phyloP scores from a whole-genome alignment of 345 rosid genomes.

The Fremontodendron californicum region DNA sequence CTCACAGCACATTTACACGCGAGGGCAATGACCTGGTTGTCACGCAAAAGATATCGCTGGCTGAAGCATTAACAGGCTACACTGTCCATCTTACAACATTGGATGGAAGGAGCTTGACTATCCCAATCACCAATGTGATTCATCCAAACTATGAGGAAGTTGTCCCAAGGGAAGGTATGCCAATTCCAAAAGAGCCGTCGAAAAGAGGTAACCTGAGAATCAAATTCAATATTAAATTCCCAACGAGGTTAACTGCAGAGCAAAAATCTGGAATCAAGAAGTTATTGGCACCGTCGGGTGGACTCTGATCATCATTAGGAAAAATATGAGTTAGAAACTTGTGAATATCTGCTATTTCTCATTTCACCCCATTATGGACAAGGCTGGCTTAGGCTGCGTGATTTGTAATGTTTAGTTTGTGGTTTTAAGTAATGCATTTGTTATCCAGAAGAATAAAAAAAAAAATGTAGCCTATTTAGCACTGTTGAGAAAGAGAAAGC shows the following conservation, averaged over 20 bases:
- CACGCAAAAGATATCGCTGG: conserved; percentile 58
- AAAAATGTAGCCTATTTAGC: background rate
- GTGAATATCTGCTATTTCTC: conserved; percentile 19
- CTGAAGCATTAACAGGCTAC: conserved; percentile 66
- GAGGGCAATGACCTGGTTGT: conserved; percentile 79
- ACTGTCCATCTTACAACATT: conserved; percentile 50
- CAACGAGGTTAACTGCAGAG: conserved; percentile 57
- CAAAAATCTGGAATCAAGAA: conserved; percentile 79
- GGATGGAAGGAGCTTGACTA: conserved; percentile 62
- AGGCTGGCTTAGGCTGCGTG: conserved; percentile 6
- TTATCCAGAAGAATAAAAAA: conserved; percentile 12
- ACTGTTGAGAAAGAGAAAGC: background rate
- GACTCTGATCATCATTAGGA: background rate
- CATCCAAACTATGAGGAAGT: conserved; percentile 78
- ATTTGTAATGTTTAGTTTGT: background rate
- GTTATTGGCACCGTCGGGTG: conserved; percentile 36
- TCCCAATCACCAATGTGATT: conserved; percentile 57
- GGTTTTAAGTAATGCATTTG: background rate
- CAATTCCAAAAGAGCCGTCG: conserved; percentile 63
- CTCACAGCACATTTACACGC: conserved; percentile 62
- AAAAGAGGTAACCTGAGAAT: conserved; percentile 73
- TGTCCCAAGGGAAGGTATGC: conserved; percentile 84
- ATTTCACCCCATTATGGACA: background rate
- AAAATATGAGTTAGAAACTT: background rate
- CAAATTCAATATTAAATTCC: conserved; percentile 70